Conservation (phyloP, 192 early-diverging fungal species). For the Chytriomyces sp. region DNA sequence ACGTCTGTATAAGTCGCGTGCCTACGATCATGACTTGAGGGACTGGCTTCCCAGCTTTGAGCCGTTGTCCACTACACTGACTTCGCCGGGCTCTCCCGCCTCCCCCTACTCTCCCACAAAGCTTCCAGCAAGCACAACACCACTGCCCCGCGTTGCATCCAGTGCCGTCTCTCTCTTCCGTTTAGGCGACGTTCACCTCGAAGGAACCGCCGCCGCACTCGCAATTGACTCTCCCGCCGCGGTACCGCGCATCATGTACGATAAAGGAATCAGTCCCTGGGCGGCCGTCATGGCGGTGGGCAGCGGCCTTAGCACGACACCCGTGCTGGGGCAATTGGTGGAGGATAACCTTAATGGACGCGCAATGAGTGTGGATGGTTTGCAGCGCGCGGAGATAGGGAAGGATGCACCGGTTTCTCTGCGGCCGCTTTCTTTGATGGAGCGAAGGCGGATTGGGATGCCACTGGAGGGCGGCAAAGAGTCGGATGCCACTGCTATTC, state of each 20-base stretch:
- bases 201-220: neutral
- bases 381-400: neutral
- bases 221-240: neutral
- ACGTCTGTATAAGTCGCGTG: neutral
- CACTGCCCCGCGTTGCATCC: neutral
- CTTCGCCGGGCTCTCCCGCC: too few species aligned
- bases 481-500: neutral
- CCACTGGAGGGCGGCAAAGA: neutral
- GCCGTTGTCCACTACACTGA: too few species aligned
- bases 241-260: neutral
- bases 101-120: too few species aligned
- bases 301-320: neutral
- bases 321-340: neutral
- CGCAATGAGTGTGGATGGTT: neutral
- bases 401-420: neutral
- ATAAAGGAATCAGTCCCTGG: slow-evolving; percentile 17
- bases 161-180: neutral
- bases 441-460: neutral
- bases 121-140: too few species aligned
- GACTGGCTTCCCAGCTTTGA: neutral
- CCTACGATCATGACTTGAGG: neutral
- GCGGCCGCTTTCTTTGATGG: neutral
- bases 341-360: neutral
- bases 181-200: neutral
- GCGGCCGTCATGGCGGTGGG: slow-evolving; percentile 5